Conservation (phyloP, 345 rosid genomes). For the Populus alba region DNA sequence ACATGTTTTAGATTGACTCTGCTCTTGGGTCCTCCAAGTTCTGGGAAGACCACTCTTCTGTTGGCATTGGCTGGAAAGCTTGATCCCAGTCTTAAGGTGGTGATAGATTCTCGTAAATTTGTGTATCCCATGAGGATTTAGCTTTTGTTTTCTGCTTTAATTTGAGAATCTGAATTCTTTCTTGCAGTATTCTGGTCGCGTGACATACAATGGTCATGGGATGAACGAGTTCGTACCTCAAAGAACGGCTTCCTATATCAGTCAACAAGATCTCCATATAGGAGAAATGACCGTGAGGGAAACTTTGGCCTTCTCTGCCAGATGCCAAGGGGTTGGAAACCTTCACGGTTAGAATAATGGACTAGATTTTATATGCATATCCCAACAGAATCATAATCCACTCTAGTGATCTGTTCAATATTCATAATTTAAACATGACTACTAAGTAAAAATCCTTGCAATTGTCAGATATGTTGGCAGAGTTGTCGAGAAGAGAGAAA, state of each 20-base stretch:
- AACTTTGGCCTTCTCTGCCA: constrained; percentile 74
- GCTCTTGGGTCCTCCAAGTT: constrained; percentile 84
- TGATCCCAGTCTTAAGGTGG: constrained; percentile 53
- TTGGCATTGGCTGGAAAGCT: constrained; percentile 82
- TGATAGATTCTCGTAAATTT: neutral
- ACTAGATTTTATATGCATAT: neutral
- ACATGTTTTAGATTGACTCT: constrained; percentile 52
- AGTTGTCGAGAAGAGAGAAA: constrained; percentile 76
- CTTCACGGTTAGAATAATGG: constrained; percentile 47
- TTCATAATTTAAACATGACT: neutral
- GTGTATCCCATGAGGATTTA: neutral
- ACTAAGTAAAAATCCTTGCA: neutral
- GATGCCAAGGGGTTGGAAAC: constrained; percentile 63
- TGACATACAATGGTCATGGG: constrained; percentile 59
- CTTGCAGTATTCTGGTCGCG: constrained; percentile 51
- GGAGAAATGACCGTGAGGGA: constrained; percentile 70
- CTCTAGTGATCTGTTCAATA: neutral
- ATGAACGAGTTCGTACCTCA: constrained; percentile 59
- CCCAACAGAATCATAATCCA: neutral
- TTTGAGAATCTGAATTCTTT: neutral
- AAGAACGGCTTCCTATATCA: constrained; percentile 62
- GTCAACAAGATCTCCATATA: constrained; percentile 63
- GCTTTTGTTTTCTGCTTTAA: neutral
- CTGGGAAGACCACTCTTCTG: constrained; percentile 79
- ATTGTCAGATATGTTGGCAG: constrained; percentile 57